Evolutionary conservation across 148 eudicot genomes (phyloP), one percentile per base, ranked within the genome.

Genomic region (Silene conica): DNA sequence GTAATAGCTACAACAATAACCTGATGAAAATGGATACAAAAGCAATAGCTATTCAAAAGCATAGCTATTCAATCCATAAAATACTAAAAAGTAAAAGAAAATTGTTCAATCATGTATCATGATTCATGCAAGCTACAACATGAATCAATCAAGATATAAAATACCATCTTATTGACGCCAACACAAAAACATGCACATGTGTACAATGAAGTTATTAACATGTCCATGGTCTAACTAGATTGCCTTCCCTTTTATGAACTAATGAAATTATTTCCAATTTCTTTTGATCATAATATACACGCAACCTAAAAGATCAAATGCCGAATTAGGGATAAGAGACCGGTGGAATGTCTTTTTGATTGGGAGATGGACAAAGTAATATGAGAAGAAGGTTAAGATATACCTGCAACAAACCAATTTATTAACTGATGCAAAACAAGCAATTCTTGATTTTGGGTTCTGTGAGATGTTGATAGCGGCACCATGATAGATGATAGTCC

Each of bases 371-470:
- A 7, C 55, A 34, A 21, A 52, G 48, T 73, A 69, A 79, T 72
- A 52, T 59, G 50, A 63, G 76, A 74, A 76, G 72, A 61, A 34
- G 55, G 22, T 8, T 54, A 71, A 73, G 26, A 55, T 8, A 77
- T 79, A 94, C 98, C 97, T 79, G 98, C 88, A 79, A 89, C 80
- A 72, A 75, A 85, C 97, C 98, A 94, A 79, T 94, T 94, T 78
- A 85, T 80, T 73, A 89, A 56, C 82, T 94, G 98, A 81, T 94
- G 97, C 21, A 84, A 69, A 48, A 74, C 83, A 77, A 73, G 90
- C 73, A 91, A 82, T 80, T 89, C 89, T 80, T 88, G 98, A 69
- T 89, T 94, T 80, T 91, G 82, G 34, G 86, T 85, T 88, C 98
- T 83, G 77, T 86, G 98, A 70, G 88, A 84, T 38, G 98, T 94